A percentile compares a stretch with the other conserved stretches of the same genome.
phyloP scores from a whole-genome alignment of 306 rosid species.

The Cercis canadensis region DNA sequence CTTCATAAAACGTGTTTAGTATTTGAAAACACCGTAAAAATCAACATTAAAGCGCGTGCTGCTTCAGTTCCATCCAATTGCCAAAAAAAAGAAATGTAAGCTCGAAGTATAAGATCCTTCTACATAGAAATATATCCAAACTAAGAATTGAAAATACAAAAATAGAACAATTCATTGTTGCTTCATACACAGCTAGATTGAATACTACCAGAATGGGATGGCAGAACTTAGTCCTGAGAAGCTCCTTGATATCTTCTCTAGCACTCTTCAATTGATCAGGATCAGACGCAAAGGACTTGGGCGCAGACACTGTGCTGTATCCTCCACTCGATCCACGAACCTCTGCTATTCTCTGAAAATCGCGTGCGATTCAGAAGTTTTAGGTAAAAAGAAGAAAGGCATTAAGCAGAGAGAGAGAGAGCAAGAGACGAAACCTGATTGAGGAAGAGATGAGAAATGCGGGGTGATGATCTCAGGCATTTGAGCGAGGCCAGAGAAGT shows the following conservation, averaged over 20 bases:
- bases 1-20: not conserved
- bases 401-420: not conserved
- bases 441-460: conserved; percentile 71
- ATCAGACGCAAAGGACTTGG: conserved; percentile 74
- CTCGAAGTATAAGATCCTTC: not conserved
- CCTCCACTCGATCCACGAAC: conserved; percentile 54
- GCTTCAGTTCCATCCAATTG: conserved; percentile 17
- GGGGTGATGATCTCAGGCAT: conserved; percentile 64
- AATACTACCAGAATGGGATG: conserved; percentile 83
- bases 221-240: conserved; percentile 73
- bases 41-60: not conserved
- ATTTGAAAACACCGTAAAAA: not conserved
- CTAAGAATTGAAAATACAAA: not conserved
- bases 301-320: conserved; percentile 50
- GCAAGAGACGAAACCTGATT: conserved; percentile 52
- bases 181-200: not conserved
- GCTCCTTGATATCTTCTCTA: conserved; percentile 77
- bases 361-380: not conserved
- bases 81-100: conserved; percentile 3
- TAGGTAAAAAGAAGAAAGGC: not conserved
- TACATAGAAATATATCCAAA: not conserved
- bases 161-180: too few relatives aligned
- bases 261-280: conserved; percentile 86
- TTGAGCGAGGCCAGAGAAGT: conserved; percentile 45
- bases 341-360: conserved; percentile 53